Conservation (phyloP, 306 rosid genomes). For the Begonia peltatifolia region DNA sequence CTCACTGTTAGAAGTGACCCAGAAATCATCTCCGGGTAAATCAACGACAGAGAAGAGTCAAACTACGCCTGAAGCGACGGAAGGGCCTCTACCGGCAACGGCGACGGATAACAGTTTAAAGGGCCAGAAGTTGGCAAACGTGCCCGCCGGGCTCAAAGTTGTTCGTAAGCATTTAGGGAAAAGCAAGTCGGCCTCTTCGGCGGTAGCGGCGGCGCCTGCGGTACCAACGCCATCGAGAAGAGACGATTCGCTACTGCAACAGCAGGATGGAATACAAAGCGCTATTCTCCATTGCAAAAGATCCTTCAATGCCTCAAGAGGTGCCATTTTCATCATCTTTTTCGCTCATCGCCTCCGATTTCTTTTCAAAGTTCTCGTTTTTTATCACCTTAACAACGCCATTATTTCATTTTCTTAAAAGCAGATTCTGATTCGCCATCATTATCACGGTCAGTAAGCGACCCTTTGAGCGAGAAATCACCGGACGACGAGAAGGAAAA, state of each 20-base stretch:
- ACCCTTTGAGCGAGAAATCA: constrained; percentile 34
- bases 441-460: constrained; percentile 44
- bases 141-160: constrained; percentile 60
- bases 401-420: background rate
- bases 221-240: constrained; percentile 30
- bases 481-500: constrained; percentile 2
- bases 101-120: constrained; percentile 11
- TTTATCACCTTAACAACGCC: background rate
- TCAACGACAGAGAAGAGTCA: constrained; percentile 19
- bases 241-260: constrained; percentile 85
- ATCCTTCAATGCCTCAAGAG: constrained; percentile 76
- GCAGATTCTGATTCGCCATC: constrained; percentile 45
- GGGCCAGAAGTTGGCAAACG: constrained; percentile 32
- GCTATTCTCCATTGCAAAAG: constrained; percentile 95
- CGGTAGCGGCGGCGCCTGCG: constrained; percentile 54
- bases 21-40: constrained; percentile 3
- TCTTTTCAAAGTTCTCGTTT: background rate
- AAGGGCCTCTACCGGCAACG: constrained; percentile 10
- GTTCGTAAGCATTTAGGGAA: constrained; percentile 90
- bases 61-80: constrained; percentile 15
- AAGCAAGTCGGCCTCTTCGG: constrained; percentile 90
- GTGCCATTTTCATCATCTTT: constrained; percentile 7
- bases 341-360: background rate
- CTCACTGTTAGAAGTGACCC: background rate
- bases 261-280: constrained; percentile 92